Base-by-base conservation (phyloP, 371 early-diverging fungal genomes). In the Rhizopus sp. region DNA sequence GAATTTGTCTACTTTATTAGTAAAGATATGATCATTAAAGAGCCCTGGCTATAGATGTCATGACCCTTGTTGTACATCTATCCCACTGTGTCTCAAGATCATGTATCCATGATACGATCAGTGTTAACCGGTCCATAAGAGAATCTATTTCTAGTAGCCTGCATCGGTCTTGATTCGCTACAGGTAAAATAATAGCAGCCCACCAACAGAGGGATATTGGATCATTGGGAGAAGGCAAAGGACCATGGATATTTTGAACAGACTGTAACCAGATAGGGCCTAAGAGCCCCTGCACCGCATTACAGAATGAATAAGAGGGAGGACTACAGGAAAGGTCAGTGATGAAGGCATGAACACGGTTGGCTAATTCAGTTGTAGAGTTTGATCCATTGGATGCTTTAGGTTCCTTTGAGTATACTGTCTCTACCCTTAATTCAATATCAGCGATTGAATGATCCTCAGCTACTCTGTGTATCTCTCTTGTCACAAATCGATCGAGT, bases 161-260 rank as follows among this genome's bases (percentile, higher is more conserved):
- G 46, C 73, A 80, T 35, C 75, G 66, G 23, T 84, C 83, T 29
- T 60, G 41, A 38, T 66, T 65, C 15, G 63, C 67, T 2, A 86
- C 67, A 15, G 87, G 85, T 29, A 86, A 40, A 10, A 83, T 73
- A 30, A 71, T 66, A 7, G 78, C 84, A 0, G 80, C 67, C 85
- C 87, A 86, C 69, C 80, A 86, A n/a, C 77, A 73, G 47, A 84
- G 69, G 35, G 71, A 69, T 3, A 69, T 75, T 23, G 81, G 69
- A 33, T 82, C 68, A 12, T 66, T 57, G 31, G 77, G 66, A 12
- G 48, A 33, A 33, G 58, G 78, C 32, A 70, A 40, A n/a, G 49
- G 51, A 13, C 70, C 68, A 52, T 67, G 66, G 0, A 68, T 34
- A 3, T 50, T 40, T 52, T 70, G 67, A 32, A 69, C 59, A 13